Evolutionary conservation across 441 rosid genomes (phyloP).

Genomic region (Populus hybrid): DNA sequence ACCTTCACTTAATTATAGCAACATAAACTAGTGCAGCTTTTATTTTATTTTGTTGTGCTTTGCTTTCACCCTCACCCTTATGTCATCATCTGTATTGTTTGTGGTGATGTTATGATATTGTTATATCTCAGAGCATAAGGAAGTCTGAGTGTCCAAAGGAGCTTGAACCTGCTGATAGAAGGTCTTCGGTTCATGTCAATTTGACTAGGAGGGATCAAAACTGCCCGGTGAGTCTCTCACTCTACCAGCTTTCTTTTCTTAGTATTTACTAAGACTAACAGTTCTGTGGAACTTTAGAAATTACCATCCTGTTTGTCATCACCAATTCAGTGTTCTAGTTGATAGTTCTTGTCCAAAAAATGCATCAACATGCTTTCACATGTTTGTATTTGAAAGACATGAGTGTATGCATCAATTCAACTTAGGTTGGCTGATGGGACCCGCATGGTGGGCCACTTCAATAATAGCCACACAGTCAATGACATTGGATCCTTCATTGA

Average conservation of each 20-base stretch:
- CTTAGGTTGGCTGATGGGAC: slow-evolving; percentile 84
- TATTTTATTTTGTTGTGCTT: neutral
- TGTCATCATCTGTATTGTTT: neutral
- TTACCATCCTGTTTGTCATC: neutral
- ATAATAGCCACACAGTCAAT: slow-evolving; percentile 61
- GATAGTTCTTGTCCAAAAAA: neutral
- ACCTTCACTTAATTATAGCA: neutral
- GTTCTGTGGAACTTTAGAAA: neutral
- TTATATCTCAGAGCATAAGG: slow-evolving; percentile 65
- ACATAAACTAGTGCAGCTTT: neutral
- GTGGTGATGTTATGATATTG: slow-evolving; percentile 2
- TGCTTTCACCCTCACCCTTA: neutral
- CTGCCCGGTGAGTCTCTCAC: slow-evolving; percentile 56
- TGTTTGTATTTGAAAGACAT: neutral
- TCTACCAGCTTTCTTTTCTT: neutral
- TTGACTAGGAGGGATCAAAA: slow-evolving; percentile 73
- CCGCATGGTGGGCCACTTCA: slow-evolving; percentile 68
- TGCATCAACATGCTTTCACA: neutral
- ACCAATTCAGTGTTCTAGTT: neutral
- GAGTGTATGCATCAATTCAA: slow-evolving; percentile 54
- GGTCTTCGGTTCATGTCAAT: slow-evolving; percentile 81
- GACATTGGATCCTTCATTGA: slow-evolving; percentile 65
- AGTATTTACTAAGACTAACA: neutral
- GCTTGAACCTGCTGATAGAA: slow-evolving; percentile 84
- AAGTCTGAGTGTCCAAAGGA: slow-evolving; percentile 96